Conservation (phyloP, 192 early-diverging fungal genomes). For the Coemansia sp. region DNA sequence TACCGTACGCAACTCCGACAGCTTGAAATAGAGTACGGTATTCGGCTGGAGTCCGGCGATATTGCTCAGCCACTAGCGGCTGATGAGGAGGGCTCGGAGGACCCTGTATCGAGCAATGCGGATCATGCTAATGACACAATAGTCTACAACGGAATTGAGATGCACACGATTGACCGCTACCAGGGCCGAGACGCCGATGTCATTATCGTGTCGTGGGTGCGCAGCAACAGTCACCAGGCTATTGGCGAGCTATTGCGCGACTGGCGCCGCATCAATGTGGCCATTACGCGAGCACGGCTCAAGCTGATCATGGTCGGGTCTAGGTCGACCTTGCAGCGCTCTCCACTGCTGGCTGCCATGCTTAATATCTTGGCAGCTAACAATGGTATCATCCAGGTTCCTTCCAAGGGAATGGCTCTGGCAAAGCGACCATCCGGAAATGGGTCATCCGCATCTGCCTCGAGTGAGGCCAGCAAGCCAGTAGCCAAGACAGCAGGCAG, state of each 20-base stretch:
- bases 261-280: slow-evolving; percentile 94
- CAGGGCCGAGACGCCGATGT: slow-evolving; percentile 94
- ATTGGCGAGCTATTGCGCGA: slow-evolving; percentile 88
- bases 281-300: slow-evolving; percentile 83
- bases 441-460: neutral
- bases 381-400: slow-evolving; percentile 28
- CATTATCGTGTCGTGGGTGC: slow-evolving; percentile 87
- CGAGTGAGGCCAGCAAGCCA: neutral
- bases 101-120: neutral
- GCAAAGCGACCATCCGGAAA: slow-evolving; percentile 2
- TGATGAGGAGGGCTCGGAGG: neutral
- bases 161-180: slow-evolving; percentile 89
- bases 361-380: slow-evolving; percentile 34
- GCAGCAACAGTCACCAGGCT: slow-evolving; percentile 70
- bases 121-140: neutral
- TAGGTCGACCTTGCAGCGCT: slow-evolving; percentile 64
- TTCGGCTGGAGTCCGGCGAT: slow-evolving; percentile 15
- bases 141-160: slow-evolving; percentile 59
- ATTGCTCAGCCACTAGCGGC: neutral
- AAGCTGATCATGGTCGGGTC: slow-evolving; percentile 94
- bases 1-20: slow-evolving; percentile 73
- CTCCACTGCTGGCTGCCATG: slow-evolving; percentile 62
- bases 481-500: slow-evolving; percentile 11
- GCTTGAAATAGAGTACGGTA: slow-evolving; percentile 48
- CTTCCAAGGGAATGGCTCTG: slow-evolving; percentile 21